Base-by-base conservation (phyloP, 2,329 filamentous ascomycete species). In the Acrodontium crateriforme region DNA sequence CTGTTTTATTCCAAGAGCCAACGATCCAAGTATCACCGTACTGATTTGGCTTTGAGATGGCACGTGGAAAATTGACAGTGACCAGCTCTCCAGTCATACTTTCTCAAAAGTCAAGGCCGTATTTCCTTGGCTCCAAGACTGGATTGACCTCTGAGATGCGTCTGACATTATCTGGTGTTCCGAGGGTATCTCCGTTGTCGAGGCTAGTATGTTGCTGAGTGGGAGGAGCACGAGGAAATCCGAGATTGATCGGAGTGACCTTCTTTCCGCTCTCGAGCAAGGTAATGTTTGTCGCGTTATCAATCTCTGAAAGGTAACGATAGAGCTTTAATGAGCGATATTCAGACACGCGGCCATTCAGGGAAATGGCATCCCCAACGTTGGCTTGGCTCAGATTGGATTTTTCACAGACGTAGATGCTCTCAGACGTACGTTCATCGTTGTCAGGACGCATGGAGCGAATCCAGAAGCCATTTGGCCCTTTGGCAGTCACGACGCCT, bases 21-120 rank as follows among this genome's bases (percentile, higher is more conserved):
- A 68, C 56, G 4, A 80, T 66, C 74, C 75, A 81, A 3, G 72
- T 72, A 41, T 82, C 76, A 14, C 74, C 74, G 43, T 64, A 79
- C 29, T 51, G 56, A 46, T 74, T 80, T 2, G 76, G 70, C 30
- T 67, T 68, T 27, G 63, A 60, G 24, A 79, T 52, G 23, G 69
- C 71, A 9, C 56, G 62, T 2, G 71, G 67, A 24, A 54, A 61
- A 39, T 60, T 61, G 25, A 81, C 55, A 1, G 69, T 78, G 9
- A 82, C 74, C 6, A 79, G 58, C 51, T 80, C 73, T 16, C 75
- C 77, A 29, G 59, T 61, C 32, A 81, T 53, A 36, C 67, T 74
- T 61, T 81, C 72, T 77, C 76, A 81, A 46, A 80, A 82, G 49
- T 81, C 77, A 16, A 81, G 57, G 2, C 76, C 77, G 43, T 74